Evolutionary conservation across 495 filamentous ascomycete genomes (phyloP), one percentile per base, ranked within the genome.

Genomic region (Daldinia concentrica): DNA sequence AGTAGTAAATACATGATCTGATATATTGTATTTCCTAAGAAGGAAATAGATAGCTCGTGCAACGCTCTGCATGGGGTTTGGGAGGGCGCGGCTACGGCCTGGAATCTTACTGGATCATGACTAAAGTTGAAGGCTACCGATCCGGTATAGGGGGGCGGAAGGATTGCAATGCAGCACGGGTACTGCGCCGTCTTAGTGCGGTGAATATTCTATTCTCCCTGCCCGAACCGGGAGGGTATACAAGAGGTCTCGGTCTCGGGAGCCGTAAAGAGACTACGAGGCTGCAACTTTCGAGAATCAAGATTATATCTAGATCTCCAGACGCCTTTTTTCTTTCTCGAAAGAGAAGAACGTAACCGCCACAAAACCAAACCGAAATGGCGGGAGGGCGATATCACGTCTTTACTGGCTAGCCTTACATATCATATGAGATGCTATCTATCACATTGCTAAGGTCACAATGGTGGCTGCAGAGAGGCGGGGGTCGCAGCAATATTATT

Each of bases 401-500:
- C 30, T 14, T 51, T 12, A 56, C 65, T 58, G 59, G 59, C 41
- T 51, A 54, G 24, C 6, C 52, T 57, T 36, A 57, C 30, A 57
- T 11, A 36, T 32, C 15, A 57, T 34, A 22, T 37, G 29, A 57
- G 54, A 57, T 57, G 6, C 17, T 64, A 8, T 19, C 43, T 5
- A 57, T 63, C 58, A 66, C 59, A 39, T 55, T 4, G 4, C 43
- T 57, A 30, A 56, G 64, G 69, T 72, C 50, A 60, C 60, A 72
- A 39, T 59, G 57, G 48, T 11, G 69, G 63, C 63, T 71, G 69
- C 62, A 59, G 26, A 52, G 69, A 56, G 69, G 69, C 59, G 69
- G 69, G 69, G 69, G 56, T 43, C 30, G 69, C 64, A 68, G 60
- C 60, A 62, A 37, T 66, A 51, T 58, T 72, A 60, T 72, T 56